These are phyloP conservation scores for Aspergillus novoparasiticus DNA, from an alignment of 2,329 filamentous ascomycete species.

Conservation along the genomic window DNA sequence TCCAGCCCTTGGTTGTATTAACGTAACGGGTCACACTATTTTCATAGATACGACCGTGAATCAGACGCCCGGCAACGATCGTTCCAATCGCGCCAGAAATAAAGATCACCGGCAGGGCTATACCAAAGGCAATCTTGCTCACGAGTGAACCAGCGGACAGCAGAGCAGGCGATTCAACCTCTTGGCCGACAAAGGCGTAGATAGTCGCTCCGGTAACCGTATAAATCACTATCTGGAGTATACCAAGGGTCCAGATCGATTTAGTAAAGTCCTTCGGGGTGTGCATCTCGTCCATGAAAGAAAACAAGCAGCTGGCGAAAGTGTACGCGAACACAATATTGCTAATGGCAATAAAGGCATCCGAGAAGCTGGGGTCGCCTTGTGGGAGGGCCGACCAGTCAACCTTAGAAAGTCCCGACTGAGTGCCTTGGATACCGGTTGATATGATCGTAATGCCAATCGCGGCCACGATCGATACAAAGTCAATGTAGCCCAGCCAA, in stretches of 20 bases:
- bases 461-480: background rate
- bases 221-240: constrained; percentile 4
- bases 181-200: constrained; percentile 30
- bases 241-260: constrained; percentile 5
- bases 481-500: background rate
- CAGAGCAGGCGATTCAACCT: constrained; percentile 30
- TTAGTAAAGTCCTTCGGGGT: constrained; percentile 6
- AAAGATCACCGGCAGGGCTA: background rate
- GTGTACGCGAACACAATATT: constrained; percentile 40
- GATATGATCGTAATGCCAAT: background rate
- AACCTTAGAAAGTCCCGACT: background rate
- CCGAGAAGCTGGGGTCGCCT: constrained; percentile 23
- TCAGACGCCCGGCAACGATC: background rate
- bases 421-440: background rate
- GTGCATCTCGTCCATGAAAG: constrained; percentile 10
- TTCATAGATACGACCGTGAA: background rate
- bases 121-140: background rate
- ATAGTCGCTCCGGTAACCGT: constrained; percentile 16
- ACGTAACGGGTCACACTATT: constrained; percentile 1
- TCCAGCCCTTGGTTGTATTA: background rate
- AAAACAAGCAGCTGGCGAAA: constrained; percentile 29
- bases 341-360: constrained; percentile 27
- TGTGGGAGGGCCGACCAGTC: constrained; percentile 14
- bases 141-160: constrained; percentile 27
- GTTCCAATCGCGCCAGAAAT: background rate